Conservation (phyloP, 2,329 filamentous ascomycete genomes). For the Microascus cirrosus region DNA sequence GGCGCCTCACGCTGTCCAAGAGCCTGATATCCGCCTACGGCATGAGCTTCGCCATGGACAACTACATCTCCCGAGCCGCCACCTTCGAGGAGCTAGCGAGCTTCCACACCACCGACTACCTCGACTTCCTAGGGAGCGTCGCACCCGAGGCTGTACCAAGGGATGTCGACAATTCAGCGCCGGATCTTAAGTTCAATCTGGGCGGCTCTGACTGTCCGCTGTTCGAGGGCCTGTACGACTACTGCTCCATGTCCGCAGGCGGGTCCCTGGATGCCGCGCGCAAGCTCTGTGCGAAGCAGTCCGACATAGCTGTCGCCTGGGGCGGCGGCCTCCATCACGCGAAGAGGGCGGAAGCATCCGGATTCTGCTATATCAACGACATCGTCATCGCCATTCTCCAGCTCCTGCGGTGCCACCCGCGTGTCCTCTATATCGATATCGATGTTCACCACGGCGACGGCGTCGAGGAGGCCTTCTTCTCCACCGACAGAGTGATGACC, state of each 20-base stretch:
- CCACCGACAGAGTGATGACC: constrained; percentile 81
- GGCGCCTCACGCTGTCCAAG: constrained; percentile 91
- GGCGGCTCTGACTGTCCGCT: constrained; percentile 89
- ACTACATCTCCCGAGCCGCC: constrained; percentile 74
- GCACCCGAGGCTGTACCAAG: constrained; percentile 51
- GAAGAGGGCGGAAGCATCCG: constrained; percentile 85
- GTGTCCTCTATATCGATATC: constrained; percentile 90
- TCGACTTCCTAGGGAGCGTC: constrained; percentile 73
- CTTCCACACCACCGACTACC: constrained; percentile 83
- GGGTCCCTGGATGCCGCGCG: constrained; percentile 83
- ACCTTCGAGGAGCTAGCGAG: constrained; percentile 77
- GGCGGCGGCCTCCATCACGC: constrained; percentile 93
- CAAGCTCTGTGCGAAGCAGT: constrained; percentile 75
- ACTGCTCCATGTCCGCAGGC: constrained; percentile 87
- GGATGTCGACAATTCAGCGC: constrained; percentile 53
- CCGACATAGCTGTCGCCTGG: constrained; percentile 96
- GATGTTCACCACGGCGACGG: constrained; percentile 88
- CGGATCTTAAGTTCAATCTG: constrained; percentile 69
- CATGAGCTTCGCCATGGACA: constrained; percentile 94
- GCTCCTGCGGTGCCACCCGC: constrained; percentile 67
- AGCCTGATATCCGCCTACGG: constrained; percentile 90
- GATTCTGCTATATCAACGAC: constrained; percentile 99
- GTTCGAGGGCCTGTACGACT: constrained; percentile 91
- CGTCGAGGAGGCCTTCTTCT: constrained; percentile 85
- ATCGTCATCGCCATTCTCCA: constrained; percentile 91